Evolutionary conservation across 2,329 filamentous ascomycete species (phyloP), one percentile per base, ranked within the genome.

Genomic region (Balansia obtecta): DNA sequence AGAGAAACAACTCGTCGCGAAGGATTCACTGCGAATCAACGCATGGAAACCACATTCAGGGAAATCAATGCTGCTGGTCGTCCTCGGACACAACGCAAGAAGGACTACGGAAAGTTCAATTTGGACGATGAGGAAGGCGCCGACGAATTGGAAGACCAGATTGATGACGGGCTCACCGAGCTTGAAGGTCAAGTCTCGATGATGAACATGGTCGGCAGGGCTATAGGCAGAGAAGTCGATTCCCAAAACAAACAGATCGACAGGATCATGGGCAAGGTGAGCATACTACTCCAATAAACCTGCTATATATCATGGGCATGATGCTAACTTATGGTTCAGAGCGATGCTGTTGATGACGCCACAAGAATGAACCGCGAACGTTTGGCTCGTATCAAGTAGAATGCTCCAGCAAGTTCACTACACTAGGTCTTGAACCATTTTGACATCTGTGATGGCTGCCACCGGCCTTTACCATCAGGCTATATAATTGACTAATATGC

Each of bases 301-400:
- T 15, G 22, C 13, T 22, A 40, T 22, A 43, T 20, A 27, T 7
- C 34, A 3, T 16, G 22, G 12, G n/a, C n/a, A 7, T 32, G 32
- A 37, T 32, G 30, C 65, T 72, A 62, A 70, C 53, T 33, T 43
- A 37, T 11, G 44, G n/a, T 49, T 49, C 65, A 88, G 87, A 91
- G 83, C 68, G 88, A 95, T 64, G 77, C 75, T 58, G 86, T 95
- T 57, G 86, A 89, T 65, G 86, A 91, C 57, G 79, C 85, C 62
- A 86, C 91, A 60, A 80, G 81, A 52, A 81, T 88, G 77, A 90
- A 90, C 71, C 76, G 85, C 56, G 80, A 83, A 60, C 77, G 80
- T 58, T 65, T 89, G 65, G 80, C 85, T 60, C 76, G 83, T 46
- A 82, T 84, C 52, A 70, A 63, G 51, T 71, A 63, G 56, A 22